Evolutionary conservation across 352 stramenopile genomes (phyloP).

Genomic region (Nothophytophthora sp.): DNA sequence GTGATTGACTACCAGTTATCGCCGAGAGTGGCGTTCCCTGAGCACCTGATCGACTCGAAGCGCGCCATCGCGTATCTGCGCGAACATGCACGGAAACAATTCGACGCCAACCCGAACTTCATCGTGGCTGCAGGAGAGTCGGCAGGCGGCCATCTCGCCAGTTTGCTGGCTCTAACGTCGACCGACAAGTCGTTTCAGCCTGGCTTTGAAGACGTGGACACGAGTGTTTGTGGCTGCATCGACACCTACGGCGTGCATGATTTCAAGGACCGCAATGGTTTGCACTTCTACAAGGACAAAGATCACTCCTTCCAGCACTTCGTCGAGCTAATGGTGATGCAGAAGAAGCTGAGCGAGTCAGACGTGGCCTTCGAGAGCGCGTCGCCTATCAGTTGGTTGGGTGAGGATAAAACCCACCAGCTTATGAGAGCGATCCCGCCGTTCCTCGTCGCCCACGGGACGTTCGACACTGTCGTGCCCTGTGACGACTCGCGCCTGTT

Average conservation of each 20-base stretch:
- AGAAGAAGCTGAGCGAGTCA: conserved; percentile 38
- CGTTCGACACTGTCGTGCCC: conserved; percentile 56
- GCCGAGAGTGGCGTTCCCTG: conserved; percentile 50
- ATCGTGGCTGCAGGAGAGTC: conserved; percentile 63
- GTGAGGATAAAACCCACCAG: conserved; percentile 18
- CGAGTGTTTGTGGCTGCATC: conserved; percentile 53
- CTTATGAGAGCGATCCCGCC: conserved; percentile 38
- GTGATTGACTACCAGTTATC: conserved; percentile 64
- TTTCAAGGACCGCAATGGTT: conserved; percentile 53
- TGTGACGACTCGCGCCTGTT: conserved; percentile 61
- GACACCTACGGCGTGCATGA: conserved; percentile 69
- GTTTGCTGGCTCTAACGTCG: conserved; percentile 50
- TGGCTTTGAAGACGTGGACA: conserved; percentile 66
- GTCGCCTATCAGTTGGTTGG: conserved; percentile 51
- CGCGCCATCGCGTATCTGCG: conserved; percentile 58
- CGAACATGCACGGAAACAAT: conserved; percentile 24
- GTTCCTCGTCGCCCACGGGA: conserved; percentile 56
- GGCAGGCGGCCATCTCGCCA: conserved; percentile 53
- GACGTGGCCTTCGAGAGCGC: conserved; percentile 39
- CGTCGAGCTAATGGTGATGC: conserved; percentile 57
- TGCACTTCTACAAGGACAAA: conserved; percentile 46
- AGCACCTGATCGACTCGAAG: conserved; percentile 60
- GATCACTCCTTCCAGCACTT: conserved; percentile 43
- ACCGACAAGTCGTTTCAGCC: conserved; percentile 56
- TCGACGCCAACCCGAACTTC: conserved; percentile 46